Conservation (phyloP, 768 basidiomycete genomes). For the Crucibulum laeve region DNA sequence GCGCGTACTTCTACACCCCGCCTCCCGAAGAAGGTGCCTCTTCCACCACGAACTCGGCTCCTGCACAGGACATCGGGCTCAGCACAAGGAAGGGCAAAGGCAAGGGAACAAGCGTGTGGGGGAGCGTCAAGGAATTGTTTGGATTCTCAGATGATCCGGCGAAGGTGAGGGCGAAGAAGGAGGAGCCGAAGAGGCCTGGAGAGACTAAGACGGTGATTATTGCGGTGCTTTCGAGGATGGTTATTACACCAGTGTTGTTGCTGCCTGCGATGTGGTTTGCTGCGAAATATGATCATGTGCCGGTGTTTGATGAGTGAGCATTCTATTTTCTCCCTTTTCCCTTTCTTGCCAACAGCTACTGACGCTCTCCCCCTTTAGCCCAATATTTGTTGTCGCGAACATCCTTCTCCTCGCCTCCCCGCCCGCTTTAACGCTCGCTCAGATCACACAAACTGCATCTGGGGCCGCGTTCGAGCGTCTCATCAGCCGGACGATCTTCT, state of each 20-base stretch:
- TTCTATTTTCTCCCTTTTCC: constrained; percentile 1
- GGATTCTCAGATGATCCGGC: constrained; percentile 1
- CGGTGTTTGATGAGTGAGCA: constrained; percentile 74
- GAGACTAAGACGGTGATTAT: constrained; percentile 85
- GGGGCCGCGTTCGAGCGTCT: constrained; percentile 90
- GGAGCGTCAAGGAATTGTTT: not conserved
- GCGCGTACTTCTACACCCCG: constrained; percentile 79
- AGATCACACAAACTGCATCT: constrained; percentile 80
- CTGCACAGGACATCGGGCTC: too few species aligned
- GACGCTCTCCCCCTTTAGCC: constrained; percentile 37
- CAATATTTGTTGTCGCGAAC: constrained; percentile 83
- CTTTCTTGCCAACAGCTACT: not conserved
- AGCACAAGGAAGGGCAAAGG: constrained; percentile 7
- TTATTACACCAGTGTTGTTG: constrained; percentile 74
- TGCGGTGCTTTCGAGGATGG: constrained; percentile 81
- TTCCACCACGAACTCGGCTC: too few species aligned
- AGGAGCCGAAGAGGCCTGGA: constrained; percentile 35
- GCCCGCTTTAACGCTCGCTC: constrained; percentile 54
- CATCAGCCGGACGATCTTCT: constrained; percentile 88
- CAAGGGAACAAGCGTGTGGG: not conserved
- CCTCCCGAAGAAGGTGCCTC: too few species aligned
- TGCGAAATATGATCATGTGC: constrained; percentile 52
- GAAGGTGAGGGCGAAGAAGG: constrained; percentile 1
- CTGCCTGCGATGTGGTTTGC: constrained; percentile 72
- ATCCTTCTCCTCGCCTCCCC: constrained; percentile 81